phyloP scores from a whole-genome alignment of 2,329 filamentous ascomycete genomes.

The Trichoderma sp. region DNA sequence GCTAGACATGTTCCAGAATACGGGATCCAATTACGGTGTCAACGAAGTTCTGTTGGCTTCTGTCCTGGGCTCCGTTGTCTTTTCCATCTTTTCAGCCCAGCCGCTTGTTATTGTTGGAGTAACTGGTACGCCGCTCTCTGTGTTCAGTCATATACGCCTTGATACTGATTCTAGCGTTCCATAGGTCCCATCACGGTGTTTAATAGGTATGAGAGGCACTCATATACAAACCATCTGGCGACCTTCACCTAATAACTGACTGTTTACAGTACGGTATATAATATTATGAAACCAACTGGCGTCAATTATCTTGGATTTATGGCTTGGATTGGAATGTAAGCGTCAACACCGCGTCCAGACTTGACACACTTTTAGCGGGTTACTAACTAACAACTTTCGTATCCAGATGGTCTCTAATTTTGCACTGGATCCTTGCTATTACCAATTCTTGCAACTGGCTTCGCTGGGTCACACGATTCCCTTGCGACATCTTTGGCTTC shows the following conservation, averaged over 20 bases:
- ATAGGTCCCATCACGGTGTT: constrained; percentile 87
- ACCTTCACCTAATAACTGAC: constrained; percentile 21
- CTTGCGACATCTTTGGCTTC: constrained; percentile 92
- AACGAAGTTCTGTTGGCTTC: constrained; percentile 90
- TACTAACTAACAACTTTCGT: background rate
- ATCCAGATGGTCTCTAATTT: constrained; percentile 74
- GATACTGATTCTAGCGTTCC: background rate
- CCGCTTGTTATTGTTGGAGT: constrained; percentile 90
- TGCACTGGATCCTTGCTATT: constrained; percentile 82
- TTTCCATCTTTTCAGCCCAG: constrained; percentile 77
- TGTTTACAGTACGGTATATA: constrained; percentile 71
- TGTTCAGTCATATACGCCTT: no score
- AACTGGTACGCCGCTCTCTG: constrained; percentile 56
- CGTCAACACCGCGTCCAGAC: background rate
- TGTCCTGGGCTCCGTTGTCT: constrained; percentile 80
- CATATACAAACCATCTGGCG: no score
- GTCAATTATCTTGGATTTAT: constrained; percentile 88
- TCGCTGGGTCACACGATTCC: constrained; percentile 88
- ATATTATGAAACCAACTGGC: constrained; percentile 77
- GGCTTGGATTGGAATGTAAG: constrained; percentile 83
- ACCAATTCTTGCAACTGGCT: constrained; percentile 87
- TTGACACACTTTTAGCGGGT: background rate
- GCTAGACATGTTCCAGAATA: constrained; percentile 91
- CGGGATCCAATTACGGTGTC: constrained; percentile 80
- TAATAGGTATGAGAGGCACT: constrained; percentile 66